Evolutionary conservation across 805 yeast genomes (phyloP).

Genomic region (Clavispora phyllophila): DNA sequence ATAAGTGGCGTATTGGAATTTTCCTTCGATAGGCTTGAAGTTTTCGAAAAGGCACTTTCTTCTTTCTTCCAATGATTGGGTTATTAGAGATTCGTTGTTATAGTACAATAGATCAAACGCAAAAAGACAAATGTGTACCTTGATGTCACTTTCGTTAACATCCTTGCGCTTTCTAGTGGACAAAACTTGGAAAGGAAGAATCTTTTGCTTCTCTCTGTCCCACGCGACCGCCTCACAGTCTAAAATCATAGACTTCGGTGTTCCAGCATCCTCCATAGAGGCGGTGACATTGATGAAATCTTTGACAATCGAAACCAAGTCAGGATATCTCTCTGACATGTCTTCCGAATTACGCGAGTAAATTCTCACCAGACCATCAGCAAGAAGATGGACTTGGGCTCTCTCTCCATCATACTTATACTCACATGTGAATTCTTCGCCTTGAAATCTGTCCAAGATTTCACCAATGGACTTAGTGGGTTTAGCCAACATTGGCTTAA

Average conservation of each 20-base stretch:
- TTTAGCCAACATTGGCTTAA: constrained; percentile 97
- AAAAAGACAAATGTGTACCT: constrained; percentile 86
- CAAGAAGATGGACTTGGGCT: constrained; percentile 82
- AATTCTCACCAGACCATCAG: constrained; percentile 62
- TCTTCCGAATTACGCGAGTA: constrained; percentile 95
- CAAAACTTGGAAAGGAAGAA: constrained; percentile 87
- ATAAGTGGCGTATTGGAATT: constrained; percentile 73
- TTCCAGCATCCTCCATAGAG: constrained; percentile 2
- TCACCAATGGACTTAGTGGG: constrained; percentile 95
- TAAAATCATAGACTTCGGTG: constrained; percentile 59
- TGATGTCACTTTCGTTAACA: constrained; percentile 80
- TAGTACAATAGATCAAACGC: constrained; percentile 82
- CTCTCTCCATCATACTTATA: constrained; percentile 98
- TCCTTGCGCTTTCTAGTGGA: constrained; percentile 93
- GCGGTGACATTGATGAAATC: constrained; percentile 44
- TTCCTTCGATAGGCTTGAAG: constrained; percentile 62
- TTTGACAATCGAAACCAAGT: constrained; percentile 63
- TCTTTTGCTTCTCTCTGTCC: constrained; percentile 74
- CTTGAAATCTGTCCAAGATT: constrained; percentile 82
- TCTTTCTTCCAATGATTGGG: constrained; percentile 64
- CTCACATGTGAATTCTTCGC: constrained; percentile 85
- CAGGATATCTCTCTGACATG: constrained; percentile 95
- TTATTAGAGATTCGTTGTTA: constrained; percentile 68
- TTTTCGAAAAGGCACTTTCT: constrained; percentile 54
- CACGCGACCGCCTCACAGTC: constrained; percentile 99